Evolutionary conservation across 176 grass and related monocot genomes (phyloP), one percentile per base, ranked within the genome.

Genomic region (Thalia dealbata): DNA sequence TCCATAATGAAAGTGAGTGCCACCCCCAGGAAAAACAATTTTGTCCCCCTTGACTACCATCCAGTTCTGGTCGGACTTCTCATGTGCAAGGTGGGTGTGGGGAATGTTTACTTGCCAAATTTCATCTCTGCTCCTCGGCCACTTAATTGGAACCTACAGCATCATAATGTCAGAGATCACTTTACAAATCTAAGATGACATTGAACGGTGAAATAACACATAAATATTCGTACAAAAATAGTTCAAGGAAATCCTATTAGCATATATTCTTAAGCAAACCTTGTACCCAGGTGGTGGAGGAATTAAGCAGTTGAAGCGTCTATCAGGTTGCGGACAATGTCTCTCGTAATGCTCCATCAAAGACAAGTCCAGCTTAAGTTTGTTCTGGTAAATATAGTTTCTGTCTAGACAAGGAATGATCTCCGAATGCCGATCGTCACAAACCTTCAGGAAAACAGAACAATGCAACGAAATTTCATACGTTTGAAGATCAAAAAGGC

Each of bases 61-160:
- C 65, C 65, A 68, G 10, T 68, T 68, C 38, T 68, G 65, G 65
- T 68, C 32, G 10, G 65, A 68, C 19, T 68, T 68, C 65, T 43
- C 65, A 68, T 68, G 65, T 68, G 65, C 65, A 1, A 68, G 65
- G 65, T 68, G 65, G 43, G 65, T 68, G 65, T 68, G 65, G 19
- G 35, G 65, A 68, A 68, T 68, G 38, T 68, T 68, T 45, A 18
- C 65, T 68, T 68, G 32, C 65, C 65, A 68, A 68, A 68, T 32
- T 67, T 67, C 64, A 23, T 68, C 65, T 68, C 65, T 16, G 19
- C 35, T 68, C 65, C 65, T 68, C 43, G 65, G 65, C 35, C 65
- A 68, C 38, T 44, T 68, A 43, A 67, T 42, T 10, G 64, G 62
- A 65, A 32, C 62, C 62, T 65, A 65, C 3, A 15, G 29, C 15